Percentiles rank a stretch among this genome's conserved stretches.
These are phyloP conservation scores for Spiromyces aspiralis DNA, from an alignment of 371 early-diverging fungal species.

Conservation along the genomic window DNA sequence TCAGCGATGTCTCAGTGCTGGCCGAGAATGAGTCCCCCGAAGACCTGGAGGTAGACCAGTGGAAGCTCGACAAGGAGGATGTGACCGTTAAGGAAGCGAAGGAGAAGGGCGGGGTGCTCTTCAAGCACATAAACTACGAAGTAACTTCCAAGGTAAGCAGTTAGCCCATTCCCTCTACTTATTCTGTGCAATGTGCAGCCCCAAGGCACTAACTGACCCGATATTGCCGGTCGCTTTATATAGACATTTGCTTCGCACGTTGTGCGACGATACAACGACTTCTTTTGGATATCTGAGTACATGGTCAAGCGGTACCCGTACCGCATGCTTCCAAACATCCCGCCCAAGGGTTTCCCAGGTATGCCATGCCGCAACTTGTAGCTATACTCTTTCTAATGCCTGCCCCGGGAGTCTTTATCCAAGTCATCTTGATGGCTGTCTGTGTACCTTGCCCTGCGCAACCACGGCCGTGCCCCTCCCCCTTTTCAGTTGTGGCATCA, in stretches of 20 bases:
- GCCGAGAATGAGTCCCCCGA: not conserved
- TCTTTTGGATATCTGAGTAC: conserved; percentile 62
- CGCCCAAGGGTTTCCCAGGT: conserved; percentile 45
- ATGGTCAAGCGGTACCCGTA: conserved; percentile 55
- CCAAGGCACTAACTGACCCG: too few relatives aligned
- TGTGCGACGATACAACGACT: conserved; percentile 68
- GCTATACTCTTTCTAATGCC: too few relatives aligned
- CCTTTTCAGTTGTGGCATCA: too few relatives aligned
- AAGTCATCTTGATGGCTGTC: too few relatives aligned
- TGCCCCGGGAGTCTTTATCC: too few relatives aligned
- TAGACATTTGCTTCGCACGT: conserved; percentile 43
- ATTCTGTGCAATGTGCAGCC: too few relatives aligned
- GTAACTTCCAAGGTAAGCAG: conserved; percentile 37
- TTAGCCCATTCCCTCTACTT: not conserved
- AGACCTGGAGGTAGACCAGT: conserved; percentile 18
- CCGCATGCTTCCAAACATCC: conserved; percentile 47
- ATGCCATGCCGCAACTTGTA: too few relatives aligned
- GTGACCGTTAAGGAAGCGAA: conserved; percentile 30
- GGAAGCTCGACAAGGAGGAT: conserved; percentile 24
- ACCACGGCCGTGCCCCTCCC: too few relatives aligned
- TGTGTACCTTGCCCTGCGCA: too few relatives aligned
- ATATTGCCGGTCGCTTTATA: not conserved
- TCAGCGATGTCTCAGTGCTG: not conserved
- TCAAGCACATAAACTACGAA: conserved; percentile 70
- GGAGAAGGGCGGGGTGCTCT: conserved; percentile 61